Conservation (phyloP, 495 filamentous ascomycete species). For the Tuber umbilicatum region DNA sequence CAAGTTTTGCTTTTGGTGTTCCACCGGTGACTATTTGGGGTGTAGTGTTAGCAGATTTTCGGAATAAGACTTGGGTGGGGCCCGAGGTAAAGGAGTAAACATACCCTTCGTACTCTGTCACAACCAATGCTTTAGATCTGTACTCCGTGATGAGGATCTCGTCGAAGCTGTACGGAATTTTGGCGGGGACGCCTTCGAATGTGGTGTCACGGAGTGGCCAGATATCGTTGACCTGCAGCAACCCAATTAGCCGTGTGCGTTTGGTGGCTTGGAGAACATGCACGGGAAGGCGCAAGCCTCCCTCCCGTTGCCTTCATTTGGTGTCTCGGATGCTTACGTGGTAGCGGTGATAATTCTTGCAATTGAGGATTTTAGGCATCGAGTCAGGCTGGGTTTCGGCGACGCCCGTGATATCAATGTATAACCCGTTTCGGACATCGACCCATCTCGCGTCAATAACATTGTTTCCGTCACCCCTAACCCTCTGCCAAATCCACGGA, state of each 20-base stretch:
- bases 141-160: conserved; percentile 71
- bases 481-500: conserved; percentile 56
- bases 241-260: conserved; percentile 14
- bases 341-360: conserved; percentile 76
- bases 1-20: conserved; percentile 37
- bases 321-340: conserved; percentile 40
- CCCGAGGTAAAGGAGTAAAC: conserved; percentile 28
- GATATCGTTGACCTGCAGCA: conserved; percentile 55
- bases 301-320: neutral
- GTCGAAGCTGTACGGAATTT: conserved; percentile 69
- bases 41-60: neutral
- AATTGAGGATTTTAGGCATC: conserved; percentile 62
- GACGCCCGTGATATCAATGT: conserved; percentile 82
- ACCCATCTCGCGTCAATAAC: conserved; percentile 85
- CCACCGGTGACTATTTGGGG: conserved; percentile 31
- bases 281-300: neutral
- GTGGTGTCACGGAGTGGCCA: conserved; percentile 70
- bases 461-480: conserved; percentile 62
- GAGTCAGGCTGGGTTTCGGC: conserved; percentile 57
- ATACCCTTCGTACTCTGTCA: conserved; percentile 59
- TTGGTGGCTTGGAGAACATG: conserved; percentile 9
- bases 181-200: conserved; percentile 70
- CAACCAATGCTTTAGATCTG: conserved; percentile 56
- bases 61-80: neutral
- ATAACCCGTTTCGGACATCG: conserved; percentile 67